phyloP scores from a whole-genome alignment of 1,139 yeast species.

The Geotrichum reessii region DNA sequence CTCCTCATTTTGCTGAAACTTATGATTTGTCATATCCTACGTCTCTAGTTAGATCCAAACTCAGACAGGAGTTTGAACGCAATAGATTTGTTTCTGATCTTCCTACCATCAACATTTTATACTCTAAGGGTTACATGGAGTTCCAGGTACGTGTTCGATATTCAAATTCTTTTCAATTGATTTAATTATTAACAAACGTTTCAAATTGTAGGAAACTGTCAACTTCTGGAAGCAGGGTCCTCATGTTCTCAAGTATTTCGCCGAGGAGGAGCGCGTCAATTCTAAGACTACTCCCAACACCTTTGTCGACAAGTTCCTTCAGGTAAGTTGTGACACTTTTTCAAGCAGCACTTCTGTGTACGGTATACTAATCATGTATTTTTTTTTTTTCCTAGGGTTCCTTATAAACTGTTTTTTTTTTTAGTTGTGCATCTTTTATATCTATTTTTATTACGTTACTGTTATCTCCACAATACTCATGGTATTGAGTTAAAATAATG shows the following conservation, averaged over 20 bases:
- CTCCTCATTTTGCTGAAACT: conserved; percentile 47
- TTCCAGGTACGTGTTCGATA: conserved; percentile 45
- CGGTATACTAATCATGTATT: not conserved
- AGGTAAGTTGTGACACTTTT: conserved; percentile 18
- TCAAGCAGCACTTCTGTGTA: not conserved
- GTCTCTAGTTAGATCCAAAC: conserved; percentile 72
- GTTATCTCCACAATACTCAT: not conserved
- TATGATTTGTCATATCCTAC: conserved; percentile 82
- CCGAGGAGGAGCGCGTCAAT: conserved; percentile 47
- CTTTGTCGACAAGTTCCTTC: conserved; percentile 63
- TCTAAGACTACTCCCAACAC: conserved; percentile 32
- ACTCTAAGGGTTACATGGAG: conserved; percentile 81
- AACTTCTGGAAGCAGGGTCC: conserved; percentile 91
- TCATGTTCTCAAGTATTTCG: conserved; percentile 78
- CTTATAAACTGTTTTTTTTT: not conserved
- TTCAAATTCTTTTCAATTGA: not conserved
- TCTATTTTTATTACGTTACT: not conserved
- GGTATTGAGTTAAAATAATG: not conserved
- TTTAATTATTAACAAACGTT: not conserved
- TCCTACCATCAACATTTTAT: conserved; percentile 59
- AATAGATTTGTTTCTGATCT: conserved; percentile 67
- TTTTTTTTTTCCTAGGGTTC: not conserved
- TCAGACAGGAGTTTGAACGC: conserved; percentile 87
- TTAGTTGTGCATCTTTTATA: not conserved
- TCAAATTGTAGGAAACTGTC: conserved; percentile 49